Evolutionary conservation across 108 stramenopile genomes (phyloP).

Genomic region (Cyclotella choctawhatcheeana): DNA sequence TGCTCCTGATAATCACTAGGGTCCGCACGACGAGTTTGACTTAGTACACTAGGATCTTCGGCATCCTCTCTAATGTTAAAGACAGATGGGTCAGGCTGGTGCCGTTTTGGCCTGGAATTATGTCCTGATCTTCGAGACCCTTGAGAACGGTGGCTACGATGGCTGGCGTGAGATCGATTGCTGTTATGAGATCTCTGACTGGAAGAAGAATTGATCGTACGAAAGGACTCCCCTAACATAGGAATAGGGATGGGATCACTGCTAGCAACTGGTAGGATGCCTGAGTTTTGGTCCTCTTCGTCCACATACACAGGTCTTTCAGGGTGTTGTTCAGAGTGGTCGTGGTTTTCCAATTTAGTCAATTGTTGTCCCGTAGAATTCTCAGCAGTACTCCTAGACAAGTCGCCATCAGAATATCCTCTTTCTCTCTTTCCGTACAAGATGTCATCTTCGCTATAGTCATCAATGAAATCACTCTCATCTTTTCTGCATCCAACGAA

Average conservation of each 20-base stretch:
- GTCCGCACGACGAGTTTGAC: background rate
- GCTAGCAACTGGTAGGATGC: background rate
- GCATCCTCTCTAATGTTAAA: background rate
- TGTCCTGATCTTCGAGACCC: background rate
- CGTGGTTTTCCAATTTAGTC: too few species aligned
- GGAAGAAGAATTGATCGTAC: background rate
- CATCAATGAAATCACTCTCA: background rate
- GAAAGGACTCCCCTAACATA: background rate
- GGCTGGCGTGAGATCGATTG: too few species aligned
- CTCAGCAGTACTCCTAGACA: background rate
- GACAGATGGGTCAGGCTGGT: background rate
- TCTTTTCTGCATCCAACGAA: constrained; percentile 11
- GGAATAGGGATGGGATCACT: background rate
- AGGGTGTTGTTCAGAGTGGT: constrained; percentile 3
- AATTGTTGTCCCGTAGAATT: too few species aligned
- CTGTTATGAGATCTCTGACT: background rate
- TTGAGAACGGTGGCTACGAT: background rate
- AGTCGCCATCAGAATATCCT: background rate
- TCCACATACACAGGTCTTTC: constrained; percentile 5
- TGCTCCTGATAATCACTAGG: background rate
- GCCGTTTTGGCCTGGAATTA: background rate
- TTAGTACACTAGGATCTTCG: background rate
- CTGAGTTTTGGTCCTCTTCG: constrained; percentile 8
- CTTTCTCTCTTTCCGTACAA: background rate
- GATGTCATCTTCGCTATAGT: background rate